Base-by-base conservation (phyloP, 1,139 yeast genomes). In the Geotrichum australiense region DNA sequence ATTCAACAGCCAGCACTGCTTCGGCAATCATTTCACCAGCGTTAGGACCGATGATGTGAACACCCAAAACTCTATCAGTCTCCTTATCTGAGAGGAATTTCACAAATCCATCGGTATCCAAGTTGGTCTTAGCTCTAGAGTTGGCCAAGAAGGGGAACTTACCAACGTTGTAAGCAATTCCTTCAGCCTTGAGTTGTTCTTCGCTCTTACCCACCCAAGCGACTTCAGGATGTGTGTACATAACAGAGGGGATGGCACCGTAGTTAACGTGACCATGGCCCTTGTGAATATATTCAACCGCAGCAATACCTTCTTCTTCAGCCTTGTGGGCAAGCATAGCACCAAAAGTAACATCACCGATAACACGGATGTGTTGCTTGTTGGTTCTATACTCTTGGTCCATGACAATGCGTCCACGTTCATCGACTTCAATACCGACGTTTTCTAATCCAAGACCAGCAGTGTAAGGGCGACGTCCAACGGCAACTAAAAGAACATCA, bases 1-100 rank as follows among this genome's bases (percentile, higher is more conserved):
- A 93, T 71, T 93, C 99, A 54, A 93, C 68, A 40, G 99, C 99
- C 62, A 93, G 76, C 53, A 94, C 95, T 50, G 89, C 97, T 71
- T 93, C 98, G 53, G 95, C 97, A 63, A 93, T 91, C 96, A 93
- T 86, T 74, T 93, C 99, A 69, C 99, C 98, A 47, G 99, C 99
- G 61, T 85, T 86, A 55, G 98, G 85, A 57, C 98, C 98, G 56
- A 89, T 81, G 64, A 93, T 91, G 71, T 93, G 99, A 51, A 85
- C 91, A 65, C 98, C 99, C 55, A 93, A 73, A 33, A 93, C 77
- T 64, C 98, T 79, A 70, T 93, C 96, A 50, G 98, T 89, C 68
- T 91, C 96, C 58, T 94, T 91, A 65, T 93, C 98, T 51, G 95
- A 89, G 52, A 93, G 66, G 64, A 91, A 79, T 74, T 93, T 93